Evolutionary conservation across 352 stramenopile species (phyloP).

Genomic region (Pythium grandisporangium): DNA sequence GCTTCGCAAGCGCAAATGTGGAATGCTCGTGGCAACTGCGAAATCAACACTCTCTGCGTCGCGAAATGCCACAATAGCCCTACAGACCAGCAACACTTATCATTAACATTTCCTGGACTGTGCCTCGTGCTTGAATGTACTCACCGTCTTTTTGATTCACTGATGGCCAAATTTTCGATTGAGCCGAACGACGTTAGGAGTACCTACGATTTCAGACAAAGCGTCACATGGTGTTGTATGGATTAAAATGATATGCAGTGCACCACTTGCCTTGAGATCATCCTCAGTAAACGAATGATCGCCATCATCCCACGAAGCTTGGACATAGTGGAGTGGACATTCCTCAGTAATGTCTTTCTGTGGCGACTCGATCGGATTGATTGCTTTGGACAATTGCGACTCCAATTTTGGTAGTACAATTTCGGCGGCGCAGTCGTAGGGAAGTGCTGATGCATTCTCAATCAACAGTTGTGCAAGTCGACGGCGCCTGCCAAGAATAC

Average conservation of each 20-base stretch:
- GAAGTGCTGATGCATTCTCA: slow-evolving; percentile 24
- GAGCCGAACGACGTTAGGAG: slow-evolving; percentile 3
- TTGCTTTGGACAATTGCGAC: no score
- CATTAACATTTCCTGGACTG: no score
- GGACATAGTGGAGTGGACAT: slow-evolving; percentile 17
- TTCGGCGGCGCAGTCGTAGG: slow-evolving; percentile 33
- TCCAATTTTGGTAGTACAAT: slow-evolving; percentile 7
- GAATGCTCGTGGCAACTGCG: slow-evolving; percentile 12
- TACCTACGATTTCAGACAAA: no score
- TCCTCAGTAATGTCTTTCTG: not conserved
- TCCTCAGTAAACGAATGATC: slow-evolving; percentile 9
- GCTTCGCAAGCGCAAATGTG: slow-evolving; percentile 15
- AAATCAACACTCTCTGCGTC: slow-evolving; percentile 8
- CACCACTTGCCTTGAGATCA: slow-evolving; percentile 18
- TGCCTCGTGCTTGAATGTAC: not conserved
- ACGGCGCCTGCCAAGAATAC: no score
- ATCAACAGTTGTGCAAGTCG: slow-evolving; percentile 45
- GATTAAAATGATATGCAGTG: no score
- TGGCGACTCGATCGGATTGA: not conserved
- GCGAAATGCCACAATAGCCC: slow-evolving; percentile 23
- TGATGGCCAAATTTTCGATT: slow-evolving; percentile 8
- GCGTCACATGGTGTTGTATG: no score
- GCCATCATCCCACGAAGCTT: slow-evolving; percentile 25
- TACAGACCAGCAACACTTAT: slow-evolving; percentile 1
- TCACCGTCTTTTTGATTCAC: slow-evolving; percentile 9